These are phyloP conservation scores for Paramecium sonneborni DNA, from an alignment of 73 alveolate species.

Conservation along the genomic window DNA sequence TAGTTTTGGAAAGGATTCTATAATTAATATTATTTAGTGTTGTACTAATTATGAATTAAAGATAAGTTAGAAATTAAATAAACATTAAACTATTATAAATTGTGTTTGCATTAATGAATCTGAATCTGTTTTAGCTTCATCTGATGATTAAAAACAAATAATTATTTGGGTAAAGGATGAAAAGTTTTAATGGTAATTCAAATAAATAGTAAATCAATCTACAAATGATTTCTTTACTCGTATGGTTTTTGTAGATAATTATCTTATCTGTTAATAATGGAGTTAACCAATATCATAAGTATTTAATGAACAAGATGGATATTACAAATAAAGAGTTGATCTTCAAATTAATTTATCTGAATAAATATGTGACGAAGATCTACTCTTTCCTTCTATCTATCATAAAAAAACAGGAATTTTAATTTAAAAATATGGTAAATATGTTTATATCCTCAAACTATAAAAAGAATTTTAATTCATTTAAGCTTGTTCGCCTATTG, in stretches of 20 bases:
- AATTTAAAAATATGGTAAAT: not conserved
- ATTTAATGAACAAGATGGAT: not conserved
- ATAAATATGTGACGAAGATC: not conserved
- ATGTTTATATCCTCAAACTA: not conserved
- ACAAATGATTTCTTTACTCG: not conserved
- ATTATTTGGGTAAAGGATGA: not conserved
- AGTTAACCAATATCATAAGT: not conserved
- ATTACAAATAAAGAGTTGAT: not conserved
- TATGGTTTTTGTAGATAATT: not conserved
- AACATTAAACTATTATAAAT: not conserved
- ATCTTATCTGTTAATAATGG: not conserved
- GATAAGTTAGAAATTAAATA: not conserved
- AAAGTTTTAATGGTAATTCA: not conserved
- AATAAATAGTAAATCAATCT: not conserved
- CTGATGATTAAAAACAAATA: not conserved
- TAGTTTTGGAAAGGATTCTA: not conserved
- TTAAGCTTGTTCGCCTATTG: not conserved
- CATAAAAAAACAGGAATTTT: not conserved
- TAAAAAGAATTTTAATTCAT: not conserved
- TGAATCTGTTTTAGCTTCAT: not conserved
- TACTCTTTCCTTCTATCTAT: not conserved
- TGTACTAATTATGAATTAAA: not conserved
- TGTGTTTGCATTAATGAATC: not conserved
- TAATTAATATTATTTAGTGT: not conserved
- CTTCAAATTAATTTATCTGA: not conserved